A percentile compares a stretch with the other conserved stretches of the same genome.
Evolutionary conservation across 2,329 filamentous ascomycete genomes (phyloP).

Genomic region (Exophiala viscosa): DNA sequence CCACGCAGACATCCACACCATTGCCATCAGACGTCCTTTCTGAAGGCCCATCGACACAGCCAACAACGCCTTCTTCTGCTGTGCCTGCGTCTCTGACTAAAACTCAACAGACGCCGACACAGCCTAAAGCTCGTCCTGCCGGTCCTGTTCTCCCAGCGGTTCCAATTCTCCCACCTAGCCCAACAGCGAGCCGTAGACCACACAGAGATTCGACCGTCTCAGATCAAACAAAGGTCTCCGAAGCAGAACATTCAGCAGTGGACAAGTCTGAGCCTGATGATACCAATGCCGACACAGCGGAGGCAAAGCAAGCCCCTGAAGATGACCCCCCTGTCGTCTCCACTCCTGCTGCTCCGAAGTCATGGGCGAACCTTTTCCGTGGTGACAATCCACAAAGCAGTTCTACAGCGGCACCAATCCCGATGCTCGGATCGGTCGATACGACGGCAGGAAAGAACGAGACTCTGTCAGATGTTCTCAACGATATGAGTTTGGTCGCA

Average conservation of each 20-base stretch:
- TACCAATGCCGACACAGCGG: slow-evolving; percentile 9
- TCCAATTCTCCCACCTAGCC: slow-evolving; percentile 41
- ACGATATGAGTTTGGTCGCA: slow-evolving; percentile 64
- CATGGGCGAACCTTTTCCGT: slow-evolving; percentile 67
- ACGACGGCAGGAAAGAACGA: slow-evolving; percentile 47
- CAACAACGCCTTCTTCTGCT: slow-evolving; percentile 55
- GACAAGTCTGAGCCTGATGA: slow-evolving; percentile 4
- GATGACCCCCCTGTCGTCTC: slow-evolving; percentile 40
- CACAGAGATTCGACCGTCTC: slow-evolving; percentile 37
- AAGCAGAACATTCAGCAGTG: slow-evolving; percentile 11
- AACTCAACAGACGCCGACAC: slow-evolving; percentile 27
- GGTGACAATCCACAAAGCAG: slow-evolving; percentile 40
- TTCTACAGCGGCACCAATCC: slow-evolving; percentile 31
- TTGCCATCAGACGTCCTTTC: slow-evolving; percentile 57
- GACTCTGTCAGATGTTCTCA: slow-evolving; percentile 73
- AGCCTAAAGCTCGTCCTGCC: slow-evolving; percentile 34
- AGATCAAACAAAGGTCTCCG: slow-evolving; percentile 35
- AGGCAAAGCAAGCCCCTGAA: slow-evolving; percentile 1
- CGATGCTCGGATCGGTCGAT: slow-evolving; percentile 20
- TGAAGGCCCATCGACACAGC: slow-evolving; percentile 53
- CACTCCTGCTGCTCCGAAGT: slow-evolving; percentile 52
- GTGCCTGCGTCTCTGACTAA: slow-evolving; percentile 34
- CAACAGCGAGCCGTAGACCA: slow-evolving; percentile 35
- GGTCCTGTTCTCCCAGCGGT: slow-evolving; percentile 49
- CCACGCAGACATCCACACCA: slow-evolving; percentile 52